Evolutionary conservation across 179 eudicot species (phyloP), one percentile per base, ranked within the genome.

Genomic region (Beta macrorhiza): DNA sequence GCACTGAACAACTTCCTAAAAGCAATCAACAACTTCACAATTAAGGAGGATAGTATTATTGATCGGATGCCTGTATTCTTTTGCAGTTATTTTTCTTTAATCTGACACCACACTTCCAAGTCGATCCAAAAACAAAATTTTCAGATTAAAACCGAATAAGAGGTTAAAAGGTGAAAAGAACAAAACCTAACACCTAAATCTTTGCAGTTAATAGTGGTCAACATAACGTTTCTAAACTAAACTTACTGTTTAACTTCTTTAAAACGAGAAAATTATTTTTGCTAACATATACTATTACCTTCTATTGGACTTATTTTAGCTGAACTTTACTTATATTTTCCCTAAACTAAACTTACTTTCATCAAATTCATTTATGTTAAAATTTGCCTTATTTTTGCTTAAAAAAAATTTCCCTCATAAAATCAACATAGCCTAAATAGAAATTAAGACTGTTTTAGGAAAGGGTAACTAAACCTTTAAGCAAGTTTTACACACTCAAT

Each of bases 401-500:
- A 68, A 15, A 5, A 19, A 15, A 17, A 5, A 2, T 44, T 68
- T 19, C 1, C 14, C 5, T 14, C 11, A 5, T 44, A 19, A 69
- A 16, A 44, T 16, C 51, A 32, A 37, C 12, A 67, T 14, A 37
- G 10, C 47, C 49, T 37, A 67, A 67, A 9, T 67, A 67, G n/a
- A 69, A 69, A 8, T 17, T 2, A 22, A 3, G 13, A 44, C 1
- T 5, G 72, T 14, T 37, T 52, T 0, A 16, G 73, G 12, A 44
- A 69, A 47, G 42, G 12, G 22, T 44, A 44, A 16, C 73, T 45
- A 44, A 69, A 69, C 44, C 8, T 70, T 45, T n/a, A 13, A 42
- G 57, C 75, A 49, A 14, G 25, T 72, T 73, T 53, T 73, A 25
- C 62, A 73, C 14, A 73, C 29, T 37, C 17, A 55, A 72, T 55